Conservation (phyloP, 2,329 filamentous ascomycete species). For the Arthrobotrys sinensis region DNA sequence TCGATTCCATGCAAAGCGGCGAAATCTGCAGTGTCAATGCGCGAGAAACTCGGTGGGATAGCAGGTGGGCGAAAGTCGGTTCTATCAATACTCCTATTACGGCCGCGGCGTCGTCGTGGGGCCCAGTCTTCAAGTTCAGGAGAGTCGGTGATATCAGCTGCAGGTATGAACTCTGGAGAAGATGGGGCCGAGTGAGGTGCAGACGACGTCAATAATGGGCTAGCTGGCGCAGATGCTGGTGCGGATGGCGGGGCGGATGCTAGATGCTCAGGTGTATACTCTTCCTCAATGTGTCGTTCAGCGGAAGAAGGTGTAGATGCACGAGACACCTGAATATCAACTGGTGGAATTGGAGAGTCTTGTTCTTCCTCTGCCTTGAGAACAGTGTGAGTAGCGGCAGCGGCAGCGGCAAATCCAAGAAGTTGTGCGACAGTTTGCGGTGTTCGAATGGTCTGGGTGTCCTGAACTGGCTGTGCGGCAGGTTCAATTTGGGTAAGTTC, state of each 20-base stretch:
- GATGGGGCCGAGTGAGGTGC: slow-evolving; percentile 32
- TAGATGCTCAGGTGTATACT: slow-evolving; percentile 5
- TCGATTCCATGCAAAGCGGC: slow-evolving; percentile 48
- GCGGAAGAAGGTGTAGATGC: slow-evolving; percentile 45
- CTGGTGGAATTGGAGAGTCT: slow-evolving; percentile 29
- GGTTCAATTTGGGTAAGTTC: background rate
- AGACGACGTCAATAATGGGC: slow-evolving; percentile 30
- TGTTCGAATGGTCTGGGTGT: background rate
- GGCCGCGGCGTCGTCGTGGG: slow-evolving; percentile 34
- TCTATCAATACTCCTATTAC: background rate
- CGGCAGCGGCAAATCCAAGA: slow-evolving; percentile 38
- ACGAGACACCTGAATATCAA: slow-evolving; percentile 60
- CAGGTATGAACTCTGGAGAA: slow-evolving; percentile 31
- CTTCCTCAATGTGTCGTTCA: slow-evolving; percentile 14
- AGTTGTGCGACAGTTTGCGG: slow-evolving; percentile 44
- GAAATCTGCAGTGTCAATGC: slow-evolving; percentile 46
- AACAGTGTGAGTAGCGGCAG: slow-evolving; percentile 15
- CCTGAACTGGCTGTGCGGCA: background rate
- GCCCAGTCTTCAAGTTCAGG: slow-evolving; percentile 48
- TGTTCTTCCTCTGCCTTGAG: background rate
- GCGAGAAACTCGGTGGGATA: slow-evolving; percentile 33
- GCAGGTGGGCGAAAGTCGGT: slow-evolving; percentile 31
- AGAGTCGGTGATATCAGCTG: slow-evolving; percentile 41
- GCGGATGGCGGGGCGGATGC: slow-evolving; percentile 30
- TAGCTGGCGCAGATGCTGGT: slow-evolving; percentile 24